Percentiles rank a stretch among this genome's conserved stretches.
Evolutionary conservation across 345 rosid genomes (phyloP).

Genomic region (Nasturtium officinale): DNA sequence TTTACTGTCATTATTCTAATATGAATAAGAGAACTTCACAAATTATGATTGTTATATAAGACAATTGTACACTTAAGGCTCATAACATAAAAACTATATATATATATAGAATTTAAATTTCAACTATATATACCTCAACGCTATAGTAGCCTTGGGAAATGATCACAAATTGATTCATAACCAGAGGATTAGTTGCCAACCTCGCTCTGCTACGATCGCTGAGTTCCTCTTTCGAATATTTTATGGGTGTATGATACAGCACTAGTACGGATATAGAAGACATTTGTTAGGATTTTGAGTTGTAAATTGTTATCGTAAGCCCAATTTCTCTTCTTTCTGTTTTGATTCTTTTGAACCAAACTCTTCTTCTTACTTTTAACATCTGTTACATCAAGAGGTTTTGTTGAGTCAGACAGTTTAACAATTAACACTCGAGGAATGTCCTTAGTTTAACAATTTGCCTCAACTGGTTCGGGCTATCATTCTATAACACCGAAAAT

Average conservation of each 20-base stretch:
- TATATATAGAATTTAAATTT: neutral
- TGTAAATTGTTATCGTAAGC: neutral
- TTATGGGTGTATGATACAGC: neutral
- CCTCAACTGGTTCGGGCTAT: constrained; percentile 7
- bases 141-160: neutral
- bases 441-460: neutral
- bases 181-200: neutral
- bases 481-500: neutral
- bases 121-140: neutral
- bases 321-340: neutral
- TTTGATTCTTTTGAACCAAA: too few relatives aligned
- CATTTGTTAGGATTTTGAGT: neutral
- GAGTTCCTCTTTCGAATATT: neutral
- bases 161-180: neutral
- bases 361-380: neutral
- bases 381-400: neutral
- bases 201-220: neutral
- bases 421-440: neutral
- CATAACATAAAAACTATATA: too few relatives aligned
- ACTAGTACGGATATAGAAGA: neutral
- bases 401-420: neutral
- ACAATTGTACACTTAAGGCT: neutral
- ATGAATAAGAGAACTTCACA: neutral
- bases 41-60: neutral
- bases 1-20: neutral